These are phyloP conservation scores for Tetracladium marchalianum DNA, from an alignment of 495 filamentous ascomycete species.

Conservation along the genomic window DNA sequence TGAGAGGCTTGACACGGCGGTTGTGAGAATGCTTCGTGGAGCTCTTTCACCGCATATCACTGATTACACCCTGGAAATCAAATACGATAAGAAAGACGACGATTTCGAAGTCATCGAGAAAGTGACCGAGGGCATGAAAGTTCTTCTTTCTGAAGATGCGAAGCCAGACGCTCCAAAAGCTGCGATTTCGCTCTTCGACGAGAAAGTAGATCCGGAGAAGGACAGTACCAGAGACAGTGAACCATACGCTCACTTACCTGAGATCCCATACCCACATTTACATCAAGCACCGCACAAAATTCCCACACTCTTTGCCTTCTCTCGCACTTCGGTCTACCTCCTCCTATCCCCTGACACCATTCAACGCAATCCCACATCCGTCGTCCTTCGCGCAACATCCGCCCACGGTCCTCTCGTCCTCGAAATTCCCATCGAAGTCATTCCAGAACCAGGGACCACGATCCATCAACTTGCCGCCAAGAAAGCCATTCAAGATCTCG, in stretches of 20 bases:
- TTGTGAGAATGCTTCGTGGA: conserved; percentile 63
- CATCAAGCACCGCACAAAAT: conserved; percentile 54
- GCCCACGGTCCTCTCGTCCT: conserved; percentile 45
- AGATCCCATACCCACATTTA: conserved; percentile 37
- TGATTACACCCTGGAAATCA: conserved; percentile 50
- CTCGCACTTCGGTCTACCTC: conserved; percentile 51
- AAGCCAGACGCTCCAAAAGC: conserved; percentile 2
- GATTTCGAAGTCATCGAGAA: conserved; percentile 49
- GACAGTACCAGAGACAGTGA: conserved; percentile 23
- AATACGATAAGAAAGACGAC: conserved; percentile 39
- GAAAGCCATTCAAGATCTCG: conserved; percentile 57
- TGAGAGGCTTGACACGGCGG: conserved; percentile 52
- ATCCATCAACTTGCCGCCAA: conserved; percentile 62
- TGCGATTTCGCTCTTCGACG: conserved; percentile 49
- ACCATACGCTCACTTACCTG: conserved; percentile 32
- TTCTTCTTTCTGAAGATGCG: conserved; percentile 17
- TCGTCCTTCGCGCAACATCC: conserved; percentile 46
- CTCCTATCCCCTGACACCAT: conserved; percentile 40
- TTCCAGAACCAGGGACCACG: conserved; percentile 38
- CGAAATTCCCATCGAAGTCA: conserved; percentile 47
- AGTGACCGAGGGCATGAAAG: conserved; percentile 32
- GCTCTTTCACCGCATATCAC: conserved; percentile 50
- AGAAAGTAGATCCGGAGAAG: conserved; percentile 28
- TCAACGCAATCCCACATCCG: conserved; percentile 38
- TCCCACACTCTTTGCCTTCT: conserved; percentile 55